Base-by-base conservation (phyloP, 805 yeast genomes). In the Cyberlindnera subsufficiens region DNA sequence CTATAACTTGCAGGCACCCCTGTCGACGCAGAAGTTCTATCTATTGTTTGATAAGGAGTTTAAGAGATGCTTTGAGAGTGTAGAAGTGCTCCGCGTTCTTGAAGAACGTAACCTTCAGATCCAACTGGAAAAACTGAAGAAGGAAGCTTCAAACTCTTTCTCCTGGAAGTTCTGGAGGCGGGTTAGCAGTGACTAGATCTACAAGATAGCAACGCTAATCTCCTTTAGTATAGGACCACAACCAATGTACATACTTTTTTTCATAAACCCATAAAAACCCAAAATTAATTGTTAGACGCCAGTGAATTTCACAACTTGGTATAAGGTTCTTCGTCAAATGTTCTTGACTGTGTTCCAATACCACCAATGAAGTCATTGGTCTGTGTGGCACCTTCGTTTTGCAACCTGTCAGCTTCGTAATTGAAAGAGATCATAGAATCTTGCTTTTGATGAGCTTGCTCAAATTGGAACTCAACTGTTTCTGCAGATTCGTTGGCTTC, bases 1-100 rank as follows among this genome's bases (percentile, higher is more conserved):
- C 0, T 80, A 80, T 51, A 80, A 80, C 50, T 51, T 80, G 14
- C 85, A 79, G 50, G 84, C 86, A 0, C 86, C 86, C 0, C 48
- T 72, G 38, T 63, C 80, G 0, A 77, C 85, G 0, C 78, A 82
- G 39, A 74, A 71, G 45, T 60, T 77, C n/a, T 80, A 80, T 48
- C 54, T 80, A 13, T 9, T 59, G 1, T 47, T 60, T 3, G 75
- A 71, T 5, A 63, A 58, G 15, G 86, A 80, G 53, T 50, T 77
- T 14, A 55, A 56, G 11, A 44, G 54, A 22, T 68, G 71, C 39
- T 72, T 67, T 45, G 51, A 53, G 6, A 50, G 65, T 11, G 72
- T 68, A 2, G 53, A 55, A 19, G 45, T 54, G 3, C 49, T 45
- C 1, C 31, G 46, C 6, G 45, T 55, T 1, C 5, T 29, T 7